phyloP scores from a whole-genome alignment of 2,329 filamentous ascomycete species.

The Exophiala phaeomuriformis region DNA sequence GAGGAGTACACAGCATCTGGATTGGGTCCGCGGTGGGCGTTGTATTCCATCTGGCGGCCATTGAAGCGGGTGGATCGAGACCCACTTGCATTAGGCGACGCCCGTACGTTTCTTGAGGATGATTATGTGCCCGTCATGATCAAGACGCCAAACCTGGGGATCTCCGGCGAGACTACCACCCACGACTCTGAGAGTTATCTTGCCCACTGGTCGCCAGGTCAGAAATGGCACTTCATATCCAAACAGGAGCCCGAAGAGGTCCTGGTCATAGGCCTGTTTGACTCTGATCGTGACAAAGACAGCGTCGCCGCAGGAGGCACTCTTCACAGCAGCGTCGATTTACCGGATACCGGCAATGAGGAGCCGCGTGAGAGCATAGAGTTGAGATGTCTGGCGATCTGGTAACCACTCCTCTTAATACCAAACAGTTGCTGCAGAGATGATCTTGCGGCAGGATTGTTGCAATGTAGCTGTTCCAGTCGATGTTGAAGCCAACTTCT shows the following conservation, averaged over 20 bases:
- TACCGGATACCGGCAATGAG: conserved; percentile 18
- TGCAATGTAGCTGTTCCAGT: no score
- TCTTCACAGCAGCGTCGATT: conserved; percentile 20
- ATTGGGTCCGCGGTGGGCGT: conserved; percentile 22
- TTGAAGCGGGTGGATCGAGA: conserved; percentile 23
- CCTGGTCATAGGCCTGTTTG: conserved; percentile 20
- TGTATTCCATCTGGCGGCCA: conserved; percentile 25
- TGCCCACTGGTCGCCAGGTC: conserved; percentile 18
- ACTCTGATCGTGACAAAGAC: conserved; percentile 20
- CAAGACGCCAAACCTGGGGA: conserved; percentile 19
- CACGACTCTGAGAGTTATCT: conserved; percentile 19
- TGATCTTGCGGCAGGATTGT: background rate
- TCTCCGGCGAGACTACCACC: conserved; percentile 9
- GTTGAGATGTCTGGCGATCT: conserved; percentile 20
- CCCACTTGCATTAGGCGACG: conserved; percentile 21
- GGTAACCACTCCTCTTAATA: conserved; percentile 4
- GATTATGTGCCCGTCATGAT: conserved; percentile 21
- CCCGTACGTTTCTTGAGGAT: conserved; percentile 18
- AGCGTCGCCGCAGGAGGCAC: conserved; percentile 21
- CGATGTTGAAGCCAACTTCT: no score
- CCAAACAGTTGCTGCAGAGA: background rate
- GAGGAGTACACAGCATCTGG: conserved; percentile 14
- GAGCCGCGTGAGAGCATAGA: conserved; percentile 21
- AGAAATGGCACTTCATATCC: conserved; percentile 23
- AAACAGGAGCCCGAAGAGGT: conserved; percentile 21